These are phyloP conservation scores for Thalia dealbata DNA, from an alignment of 176 grass and related monocot species.

Conservation along the genomic window DNA sequence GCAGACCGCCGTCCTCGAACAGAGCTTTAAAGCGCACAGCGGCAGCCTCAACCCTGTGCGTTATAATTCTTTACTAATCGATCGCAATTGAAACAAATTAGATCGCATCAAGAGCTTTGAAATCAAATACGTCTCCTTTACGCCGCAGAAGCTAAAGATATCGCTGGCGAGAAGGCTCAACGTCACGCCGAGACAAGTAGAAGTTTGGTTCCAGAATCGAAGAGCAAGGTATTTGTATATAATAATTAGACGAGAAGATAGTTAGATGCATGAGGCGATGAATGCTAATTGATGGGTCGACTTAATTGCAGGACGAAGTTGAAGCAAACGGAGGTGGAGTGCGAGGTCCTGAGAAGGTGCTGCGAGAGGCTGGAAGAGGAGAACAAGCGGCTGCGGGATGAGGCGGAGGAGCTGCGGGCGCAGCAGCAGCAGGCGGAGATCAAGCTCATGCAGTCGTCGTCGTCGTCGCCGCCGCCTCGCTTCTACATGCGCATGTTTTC, in stretches of 20 bases:
- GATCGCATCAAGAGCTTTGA: no score
- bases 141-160: conserved; percentile 6
- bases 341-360: conserved; percentile 7
- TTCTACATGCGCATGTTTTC: conserved; percentile 10
- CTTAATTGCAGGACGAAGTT: neutral
- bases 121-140: no score
- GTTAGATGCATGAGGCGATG: no score
- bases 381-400: conserved; percentile 4
- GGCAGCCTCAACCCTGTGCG: conserved; percentile 11
- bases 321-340: conserved; percentile 19
- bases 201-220: conserved; percentile 14
- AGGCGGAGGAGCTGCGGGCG: conserved; percentile 7
- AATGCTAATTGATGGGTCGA: neutral
- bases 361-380: conserved; percentile 7
- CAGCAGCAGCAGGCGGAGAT: no score
- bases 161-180: conserved; percentile 5
- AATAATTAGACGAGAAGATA: no score
- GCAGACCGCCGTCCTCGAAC: conserved; percentile 75
- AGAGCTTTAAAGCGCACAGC: conserved; percentile 76
- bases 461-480: neutral
- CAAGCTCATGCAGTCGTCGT: neutral
- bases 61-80: no score
- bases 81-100: no score
- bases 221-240: neutral
- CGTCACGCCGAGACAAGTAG: conserved; percentile 5